Conservation (phyloP, 225 moss, liverwort and hornwort species). For the Pseudoscleropodium purum region DNA sequence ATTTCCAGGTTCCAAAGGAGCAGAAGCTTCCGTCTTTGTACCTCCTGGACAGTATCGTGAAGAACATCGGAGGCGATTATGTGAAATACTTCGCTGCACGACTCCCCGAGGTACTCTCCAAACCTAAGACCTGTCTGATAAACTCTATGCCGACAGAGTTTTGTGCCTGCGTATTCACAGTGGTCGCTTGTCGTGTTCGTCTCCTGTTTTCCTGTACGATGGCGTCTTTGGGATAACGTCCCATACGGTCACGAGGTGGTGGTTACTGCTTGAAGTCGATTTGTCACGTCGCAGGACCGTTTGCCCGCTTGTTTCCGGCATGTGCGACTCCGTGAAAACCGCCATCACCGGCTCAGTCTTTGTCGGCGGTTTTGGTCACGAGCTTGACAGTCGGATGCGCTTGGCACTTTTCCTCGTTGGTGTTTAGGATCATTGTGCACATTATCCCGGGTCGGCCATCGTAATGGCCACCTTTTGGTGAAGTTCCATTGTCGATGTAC, state of each 20-base stretch:
- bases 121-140: neutral
- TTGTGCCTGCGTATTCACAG: neutral
- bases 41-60: conserved; percentile 96
- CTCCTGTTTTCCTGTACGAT: neutral
- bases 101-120: conserved; percentile 68
- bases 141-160: neutral
- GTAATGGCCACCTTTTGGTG: neutral
- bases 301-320: neutral
- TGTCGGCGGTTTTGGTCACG: neutral
- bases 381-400: neutral
- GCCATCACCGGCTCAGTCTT: neutral
- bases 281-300: neutral
- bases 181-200: neutral
- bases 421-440: neutral
- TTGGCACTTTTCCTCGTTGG: neutral
- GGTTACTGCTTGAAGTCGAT: neutral
- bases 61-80: conserved; percentile 96
- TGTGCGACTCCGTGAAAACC: neutral
- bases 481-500: neutral
- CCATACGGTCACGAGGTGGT: no score
- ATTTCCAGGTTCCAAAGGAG: conserved; percentile 76
- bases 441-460: neutral
- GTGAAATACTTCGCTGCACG: conserved; percentile 87
- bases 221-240: neutral
- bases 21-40: conserved; percentile 96